Conservation (phyloP, 495 filamentous ascomycete genomes). For the Podospora fimiseda region DNA sequence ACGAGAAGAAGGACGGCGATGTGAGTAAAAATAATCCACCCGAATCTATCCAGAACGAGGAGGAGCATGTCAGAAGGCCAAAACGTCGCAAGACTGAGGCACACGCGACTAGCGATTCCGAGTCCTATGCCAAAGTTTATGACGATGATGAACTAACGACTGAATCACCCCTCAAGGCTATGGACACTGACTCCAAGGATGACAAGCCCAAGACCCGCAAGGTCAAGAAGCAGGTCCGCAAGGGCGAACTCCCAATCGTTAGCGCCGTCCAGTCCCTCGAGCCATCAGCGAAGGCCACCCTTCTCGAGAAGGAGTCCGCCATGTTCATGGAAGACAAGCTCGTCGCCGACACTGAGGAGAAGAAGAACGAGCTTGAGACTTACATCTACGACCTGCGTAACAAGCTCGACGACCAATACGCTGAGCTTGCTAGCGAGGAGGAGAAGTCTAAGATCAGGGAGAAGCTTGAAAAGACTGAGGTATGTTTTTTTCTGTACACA, state of each 20-base stretch:
- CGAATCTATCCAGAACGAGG: constrained; percentile 4
- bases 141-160: constrained; percentile 15
- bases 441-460: constrained; percentile 80
- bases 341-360: constrained; percentile 95
- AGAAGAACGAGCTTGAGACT: constrained; percentile 98
- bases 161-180: constrained; percentile 53
- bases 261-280: constrained; percentile 77
- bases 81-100: constrained; percentile 28
- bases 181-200: constrained; percentile 74
- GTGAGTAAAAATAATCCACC: constrained; percentile 47
- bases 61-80: constrained; percentile 8
- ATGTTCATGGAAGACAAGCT: constrained; percentile 99
- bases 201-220: constrained; percentile 92
- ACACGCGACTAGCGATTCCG: constrained; percentile 10
- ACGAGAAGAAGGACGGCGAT: constrained; percentile 66
- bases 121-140: constrained; percentile 1
- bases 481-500: constrained; percentile 39
- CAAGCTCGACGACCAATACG: constrained; percentile 86
- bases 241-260: constrained; percentile 89
- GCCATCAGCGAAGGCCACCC: constrained; percentile 52
- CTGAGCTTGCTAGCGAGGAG: constrained; percentile 81
- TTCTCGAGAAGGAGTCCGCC: constrained; percentile 71
- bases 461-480: constrained; percentile 78
- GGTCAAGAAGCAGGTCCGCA: constrained; percentile 99
- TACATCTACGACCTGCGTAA: constrained; percentile 94